Base-by-base conservation (phyloP, 202 grass and related monocot species). In the Eragrostis tef region DNA sequence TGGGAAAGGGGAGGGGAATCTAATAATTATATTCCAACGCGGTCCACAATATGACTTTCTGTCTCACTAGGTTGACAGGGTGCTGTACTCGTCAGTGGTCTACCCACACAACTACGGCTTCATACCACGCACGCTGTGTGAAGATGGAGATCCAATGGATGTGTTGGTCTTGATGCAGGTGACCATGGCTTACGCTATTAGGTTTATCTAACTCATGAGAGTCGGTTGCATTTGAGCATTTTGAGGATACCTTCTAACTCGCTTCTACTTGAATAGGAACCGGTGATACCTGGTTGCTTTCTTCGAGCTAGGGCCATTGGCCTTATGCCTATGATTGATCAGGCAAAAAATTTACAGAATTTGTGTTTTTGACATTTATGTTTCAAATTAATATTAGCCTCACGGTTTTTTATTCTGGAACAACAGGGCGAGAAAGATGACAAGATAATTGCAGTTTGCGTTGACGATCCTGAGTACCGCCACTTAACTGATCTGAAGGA, bases 271-370 rank as follows among this genome's bases (percentile, higher is more conserved):
- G n/a, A 48, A 65, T 69, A 94, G 92, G 89, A 94, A 91, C 92
- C 87, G 0, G 79, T 94, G 10, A 82, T 92, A 68, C 57, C 92
- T 75, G 85, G 85, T 29, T 91, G 89, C 46, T 94, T 92, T 72
- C 89, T 94, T 83, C 82, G 92, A 25, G 92, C 92, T 11, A 89
- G 86, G 56, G 85, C 92, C 51, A 94, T 94, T 58, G 92, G 92
- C 21, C 92, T 94, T 78, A 94, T 94, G 92, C 92, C 92, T 17
- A 94, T 94, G 89, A 94, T 94, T 83, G 89, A 94, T 61, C 92
- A 94, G 92, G 92, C 75, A 75, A 59, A 74, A 72, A n/a, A 36
- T 73, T 15, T 67, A 46, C 9, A 61, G 1, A 67, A 58, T 12
- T 42, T 54, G 19, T 20, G 39, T 57, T 73, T 13, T 12, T 10